Conservation (phyloP, 768 basidiomycete species). For the Calocybe gangraenosa region DNA sequence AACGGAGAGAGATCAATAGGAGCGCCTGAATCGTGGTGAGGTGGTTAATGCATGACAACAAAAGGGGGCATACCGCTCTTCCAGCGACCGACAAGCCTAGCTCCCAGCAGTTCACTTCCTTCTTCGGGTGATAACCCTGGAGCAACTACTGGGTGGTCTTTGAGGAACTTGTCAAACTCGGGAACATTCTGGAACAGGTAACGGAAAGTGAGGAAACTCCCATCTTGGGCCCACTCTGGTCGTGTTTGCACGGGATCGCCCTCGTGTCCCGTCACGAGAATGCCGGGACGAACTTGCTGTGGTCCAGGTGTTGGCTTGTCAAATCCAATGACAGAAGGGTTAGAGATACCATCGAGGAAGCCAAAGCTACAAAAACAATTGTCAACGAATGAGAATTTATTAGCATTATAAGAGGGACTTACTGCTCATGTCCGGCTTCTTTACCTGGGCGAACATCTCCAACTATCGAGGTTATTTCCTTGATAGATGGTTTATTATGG, state of each 20-base stretch:
- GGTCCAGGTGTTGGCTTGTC: slow-evolving; percentile 33
- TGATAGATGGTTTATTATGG: slow-evolving; percentile 26
- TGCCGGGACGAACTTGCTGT: slow-evolving; percentile 34
- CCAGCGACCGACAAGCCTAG: slow-evolving; percentile 52
- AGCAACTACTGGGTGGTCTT: slow-evolving; percentile 32
- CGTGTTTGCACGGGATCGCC: slow-evolving; percentile 31
- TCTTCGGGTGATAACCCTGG: slow-evolving; percentile 31
- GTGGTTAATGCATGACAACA: not conserved
- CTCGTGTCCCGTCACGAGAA: slow-evolving; percentile 38
- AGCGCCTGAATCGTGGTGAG: slow-evolving; percentile 26
- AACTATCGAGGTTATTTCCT: slow-evolving; percentile 30
- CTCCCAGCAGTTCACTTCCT: slow-evolving; percentile 47
- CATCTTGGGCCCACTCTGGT: slow-evolving; percentile 44
- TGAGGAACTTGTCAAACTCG: slow-evolving; percentile 45
- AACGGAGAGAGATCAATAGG: slow-evolving; percentile 43
- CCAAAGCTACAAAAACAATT: slow-evolving; percentile 36
- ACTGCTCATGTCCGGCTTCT: slow-evolving; percentile 45
- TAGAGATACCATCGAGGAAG: slow-evolving; percentile 48
- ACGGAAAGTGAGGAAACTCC: slow-evolving; percentile 50
- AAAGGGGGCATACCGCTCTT: slow-evolving; percentile 38
- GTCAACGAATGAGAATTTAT: not conserved
- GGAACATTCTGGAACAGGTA: slow-evolving; percentile 49
- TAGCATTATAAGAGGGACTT: slow-evolving; percentile 10
- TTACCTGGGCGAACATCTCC: slow-evolving; percentile 43
- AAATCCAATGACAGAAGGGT: slow-evolving; percentile 42